Evolutionary conservation across 1,284 basidiomycete genomes (phyloP).

Genomic region (Ganoderma resinaceum): DNA sequence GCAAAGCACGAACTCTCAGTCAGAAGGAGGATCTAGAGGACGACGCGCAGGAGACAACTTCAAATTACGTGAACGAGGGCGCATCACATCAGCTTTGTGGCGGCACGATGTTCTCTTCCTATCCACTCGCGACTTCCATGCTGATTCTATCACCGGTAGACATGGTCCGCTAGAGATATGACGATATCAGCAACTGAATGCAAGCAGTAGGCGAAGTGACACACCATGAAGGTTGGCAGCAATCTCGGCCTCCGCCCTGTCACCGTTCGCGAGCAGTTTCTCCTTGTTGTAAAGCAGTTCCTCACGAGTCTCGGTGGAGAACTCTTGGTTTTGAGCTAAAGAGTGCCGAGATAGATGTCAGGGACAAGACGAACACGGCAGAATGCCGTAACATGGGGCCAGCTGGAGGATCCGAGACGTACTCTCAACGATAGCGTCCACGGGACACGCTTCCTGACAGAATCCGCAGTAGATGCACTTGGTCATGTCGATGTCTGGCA

Average conservation of each 20-base stretch:
- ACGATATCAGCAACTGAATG: constrained; percentile 27
- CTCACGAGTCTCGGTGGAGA: constrained; percentile 96
- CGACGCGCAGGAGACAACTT: constrained; percentile 19
- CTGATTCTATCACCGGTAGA: constrained; percentile 57
- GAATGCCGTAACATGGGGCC: constrained; percentile 15
- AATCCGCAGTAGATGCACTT: constrained; percentile 98
- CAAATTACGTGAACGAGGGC: constrained; percentile 29
- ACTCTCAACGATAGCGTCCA: constrained; percentile 99
- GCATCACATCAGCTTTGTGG: constrained; percentile 34
- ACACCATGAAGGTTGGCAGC: constrained; percentile 90
- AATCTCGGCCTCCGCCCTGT: constrained; percentile 96
- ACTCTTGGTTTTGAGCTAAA: constrained; percentile 91
- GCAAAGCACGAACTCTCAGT: constrained; percentile 22
- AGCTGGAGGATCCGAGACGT: constrained; percentile 44
- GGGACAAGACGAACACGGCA: constrained; percentile 8
- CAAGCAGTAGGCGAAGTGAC: constrained; percentile 37
- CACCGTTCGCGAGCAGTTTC: constrained; percentile 95
- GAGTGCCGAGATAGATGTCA: constrained; percentile 14
- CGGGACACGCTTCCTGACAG: constrained; percentile 99
- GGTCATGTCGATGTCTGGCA: constrained; percentile 92
- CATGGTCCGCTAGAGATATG: constrained; percentile 59
- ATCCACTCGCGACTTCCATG: constrained; percentile 20
- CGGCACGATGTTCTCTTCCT: constrained; percentile 30
- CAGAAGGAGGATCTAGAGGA: constrained; percentile 10
- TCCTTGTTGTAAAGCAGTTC: constrained; percentile 99